Evolutionary conservation across 2,329 filamentous ascomycete species (phyloP), one percentile per base, ranked within the genome.

Genomic region (Shiraia bambusicola): DNA sequence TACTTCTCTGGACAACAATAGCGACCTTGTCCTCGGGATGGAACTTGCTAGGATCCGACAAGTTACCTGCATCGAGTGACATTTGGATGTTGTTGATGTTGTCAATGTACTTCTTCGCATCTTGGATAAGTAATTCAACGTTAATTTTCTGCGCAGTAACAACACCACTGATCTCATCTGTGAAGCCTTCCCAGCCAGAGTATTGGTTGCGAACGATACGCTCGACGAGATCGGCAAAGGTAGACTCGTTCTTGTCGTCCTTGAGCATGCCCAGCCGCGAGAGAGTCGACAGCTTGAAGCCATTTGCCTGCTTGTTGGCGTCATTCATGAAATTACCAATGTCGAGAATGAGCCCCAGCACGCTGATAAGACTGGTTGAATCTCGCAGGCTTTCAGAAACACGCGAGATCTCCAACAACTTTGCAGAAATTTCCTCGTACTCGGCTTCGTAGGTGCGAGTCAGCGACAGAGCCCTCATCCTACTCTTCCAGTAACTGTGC

Each of bases 301-400:
- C 93, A 43, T 86, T 88, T 3, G 93, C 93, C 72, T 97, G 93
- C 74, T 98, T 98, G 73, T 96, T 97, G 40, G 91, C 86, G 66
- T 97, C 93, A 76, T 98, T 98, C 93, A 98, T 98, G 78, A 95
- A 98, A 71, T 98, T 98, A 69, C 93, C 93, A 63, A 98, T 95
- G 69, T 96, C 92, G 59, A 98, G 76, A 69, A 98, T 98, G 49
- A 97, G 79, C 45, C 92, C 91, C 42, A 98, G 81, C 33, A 98
- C 90, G 54, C 95, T 96, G 85, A 97, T 95, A 59, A 98, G 74
- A 17, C 89, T 87, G 17, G 95, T 89, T 1, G 91, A 96, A 64
- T 95, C 90, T 34, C 92, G 82, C 40, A 98, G 74, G 8, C 89
- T 87, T 71, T 97, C 92, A 4, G 91, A 92, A 7, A 95, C 90